These are phyloP conservation scores for Panicum virgatum DNA, from an alignment of 202 grass and related monocot species.

Conservation along the genomic window DNA sequence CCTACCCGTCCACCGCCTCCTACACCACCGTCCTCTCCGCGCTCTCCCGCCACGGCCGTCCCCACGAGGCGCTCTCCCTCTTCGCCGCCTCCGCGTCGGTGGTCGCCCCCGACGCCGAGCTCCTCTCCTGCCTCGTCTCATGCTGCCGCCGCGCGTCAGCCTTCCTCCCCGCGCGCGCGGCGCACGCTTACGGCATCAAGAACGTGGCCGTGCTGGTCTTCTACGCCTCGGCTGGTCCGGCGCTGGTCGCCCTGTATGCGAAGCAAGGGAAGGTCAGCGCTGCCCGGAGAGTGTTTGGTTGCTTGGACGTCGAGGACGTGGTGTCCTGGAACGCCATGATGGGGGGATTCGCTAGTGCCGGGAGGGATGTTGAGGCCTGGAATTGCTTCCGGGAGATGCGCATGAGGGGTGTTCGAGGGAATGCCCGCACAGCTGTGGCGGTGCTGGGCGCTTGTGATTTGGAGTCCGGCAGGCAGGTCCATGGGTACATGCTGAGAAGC, in stretches of 20 bases:
- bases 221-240: slow-evolving; percentile 60
- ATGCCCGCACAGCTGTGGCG: slow-evolving; percentile 47
- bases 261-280: slow-evolving; percentile 32
- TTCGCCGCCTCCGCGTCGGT: slow-evolving; percentile 39
- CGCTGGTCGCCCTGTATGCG: slow-evolving; percentile 61
- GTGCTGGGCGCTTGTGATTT: slow-evolving; percentile 51
- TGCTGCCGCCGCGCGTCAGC: slow-evolving; percentile 52
- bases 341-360: slow-evolving; percentile 32
- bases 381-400: slow-evolving; percentile 59
- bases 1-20: slow-evolving; percentile 47
- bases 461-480: slow-evolving; percentile 63
- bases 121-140: slow-evolving; percentile 66
- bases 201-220: slow-evolving; percentile 23
- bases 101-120: slow-evolving; percentile 53
- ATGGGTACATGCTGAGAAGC: slow-evolving; percentile 41
- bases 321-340: slow-evolving; percentile 79
- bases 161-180: slow-evolving; percentile 36
- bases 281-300: slow-evolving; percentile 38
- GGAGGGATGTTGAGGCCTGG: slow-evolving; percentile 41
- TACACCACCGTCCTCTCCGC: slow-evolving; percentile 73
- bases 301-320: slow-evolving; percentile 51
- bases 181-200: slow-evolving; percentile 66
- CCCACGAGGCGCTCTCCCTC: slow-evolving; percentile 51
- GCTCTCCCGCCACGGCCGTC: slow-evolving; percentile 48
- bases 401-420: slow-evolving; percentile 42